Evolutionary conservation across 345 rosid species (phyloP), one percentile per base, ranked within the genome.

Genomic region (Acer campestre): DNA sequence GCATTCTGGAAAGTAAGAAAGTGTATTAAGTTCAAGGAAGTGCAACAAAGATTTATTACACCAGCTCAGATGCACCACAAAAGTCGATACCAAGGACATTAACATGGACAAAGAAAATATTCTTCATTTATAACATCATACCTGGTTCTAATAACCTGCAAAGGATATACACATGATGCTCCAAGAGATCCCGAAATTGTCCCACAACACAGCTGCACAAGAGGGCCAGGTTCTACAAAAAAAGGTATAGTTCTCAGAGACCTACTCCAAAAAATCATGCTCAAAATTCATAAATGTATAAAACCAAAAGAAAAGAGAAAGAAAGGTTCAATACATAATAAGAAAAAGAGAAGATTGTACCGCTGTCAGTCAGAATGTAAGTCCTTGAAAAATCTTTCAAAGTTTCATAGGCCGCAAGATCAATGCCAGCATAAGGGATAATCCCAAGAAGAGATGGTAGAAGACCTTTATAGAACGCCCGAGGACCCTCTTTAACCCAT

Each of bases 61-160:
- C 25, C 51, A 75, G 12, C 38, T 40, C 22, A 20, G 18, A 42
- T 42, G 16, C 22, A 42, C 14, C 25, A 38, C 42, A 75, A 55
- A 35, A 20, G 40, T 56, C 35, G 48, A 8, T 10, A 42, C 22
- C 55, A 44, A 40, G 31, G 44, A 11, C 51, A 56, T 35, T 58
- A 44, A 49, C 11, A 63, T 10, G 10, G 48, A 16, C 61, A 64
- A 29, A 49, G 70, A 27, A 74, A 74, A 49, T 11, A 38, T 2
- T n/a, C 7, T 66, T 53, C 65, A 75, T 38, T 55, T 40, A 42
- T 68, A 67, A 49, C 64, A 68, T 25, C 74, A 31, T 88, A 96
- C 98, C 98, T 92, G 67, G 99, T 96, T 86, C 99, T 78, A 61
- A 96, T 77, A 78, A 96, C 97, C 83, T 94, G 99, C 82, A 96